Base-by-base conservation (phyloP, 2,329 filamentous ascomycete genomes). In the Ophiostoma himal-ulmi region DNA sequence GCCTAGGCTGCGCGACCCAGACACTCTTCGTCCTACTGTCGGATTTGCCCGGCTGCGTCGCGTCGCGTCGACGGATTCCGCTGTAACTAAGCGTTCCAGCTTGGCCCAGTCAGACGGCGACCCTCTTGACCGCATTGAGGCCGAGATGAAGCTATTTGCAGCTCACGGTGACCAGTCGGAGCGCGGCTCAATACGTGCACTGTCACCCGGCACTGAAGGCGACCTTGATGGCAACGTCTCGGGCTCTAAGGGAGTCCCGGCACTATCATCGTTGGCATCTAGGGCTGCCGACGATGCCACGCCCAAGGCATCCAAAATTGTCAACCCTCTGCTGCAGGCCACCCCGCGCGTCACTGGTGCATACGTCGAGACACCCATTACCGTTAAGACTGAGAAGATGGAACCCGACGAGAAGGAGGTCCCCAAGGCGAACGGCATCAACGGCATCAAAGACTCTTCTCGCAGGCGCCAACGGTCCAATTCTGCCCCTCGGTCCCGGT, bases 61-160 rank as follows among this genome's bases (percentile, higher is more conserved):
- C 69, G 78, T 76, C 69, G 75, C 77, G 14, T 86, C 84, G 2
- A 77, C 77, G 36, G 84, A 85, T 67, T 85, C 84, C 60, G 74
- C 78, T 68, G 80, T 80, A 73, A 82, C 82, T 73, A 86, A 85
- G 77, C 79, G 80, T 70, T 81, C 80, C 48, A 85, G 83, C 75
- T 77, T 81, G 75, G 76, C 77, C 5, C 78, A 81, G 71, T 86
- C 85, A 0, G 85, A 87, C 70, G 75, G 78, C 17, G 86, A 88
- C 72, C 85, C 86, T 5, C 84, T 82, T 0, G 85, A 85, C 73
- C 83, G 85, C 64, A 86, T 88, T 68, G 82, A 85, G 74, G 83
- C 80, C 11, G 86, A 88, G 77, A 82, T 83, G 78, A 83, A 82
- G 67, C 80, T 88, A 10, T 88, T 88, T 76, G 86, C 84, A 17